These are phyloP conservation scores for Gloeopeniophorella convolvens DNA, from an alignment of 768 basidiomycete genomes.

Conservation along the genomic window DNA sequence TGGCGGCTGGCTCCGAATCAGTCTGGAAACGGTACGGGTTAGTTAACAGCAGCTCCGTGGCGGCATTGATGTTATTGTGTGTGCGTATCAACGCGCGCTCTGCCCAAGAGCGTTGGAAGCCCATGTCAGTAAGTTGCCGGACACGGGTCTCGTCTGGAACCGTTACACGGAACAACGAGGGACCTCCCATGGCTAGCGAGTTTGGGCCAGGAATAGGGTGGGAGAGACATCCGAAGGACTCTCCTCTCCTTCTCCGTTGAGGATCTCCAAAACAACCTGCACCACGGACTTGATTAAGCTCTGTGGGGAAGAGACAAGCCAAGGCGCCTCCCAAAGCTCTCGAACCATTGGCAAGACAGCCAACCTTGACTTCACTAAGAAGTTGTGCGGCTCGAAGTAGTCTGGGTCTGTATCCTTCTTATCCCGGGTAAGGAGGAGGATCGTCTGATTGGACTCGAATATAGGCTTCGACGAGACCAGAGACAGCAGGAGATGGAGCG, in stretches of 20 bases:
- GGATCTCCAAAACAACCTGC: constrained; percentile 71
- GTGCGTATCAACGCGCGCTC: constrained; percentile 78
- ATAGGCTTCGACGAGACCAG: constrained; percentile 75
- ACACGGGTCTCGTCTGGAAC: constrained; percentile 74
- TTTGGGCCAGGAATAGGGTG: constrained; percentile 29
- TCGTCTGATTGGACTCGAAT: constrained; percentile 81
- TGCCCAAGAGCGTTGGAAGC: constrained; percentile 85
- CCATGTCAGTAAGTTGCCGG: constrained; percentile 90
- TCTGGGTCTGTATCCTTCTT: constrained; percentile 70
- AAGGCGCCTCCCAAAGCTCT: constrained; percentile 74
- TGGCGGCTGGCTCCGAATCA: constrained; percentile 47
- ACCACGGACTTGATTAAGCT: constrained; percentile 71
- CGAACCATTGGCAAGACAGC: constrained; percentile 60
- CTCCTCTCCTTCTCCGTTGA: constrained; percentile 78
- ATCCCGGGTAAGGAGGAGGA: constrained; percentile 63
- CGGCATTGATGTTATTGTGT: constrained; percentile 83
- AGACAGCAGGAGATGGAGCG: constrained; percentile 67
- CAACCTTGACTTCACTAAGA: constrained; percentile 75
- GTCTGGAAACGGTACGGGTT: constrained; percentile 75
- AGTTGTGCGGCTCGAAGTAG: constrained; percentile 82
- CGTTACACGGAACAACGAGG: constrained; percentile 29
- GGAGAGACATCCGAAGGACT: constrained; percentile 36
- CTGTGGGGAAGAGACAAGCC: constrained; percentile 73
- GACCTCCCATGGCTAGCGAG: constrained; percentile 28
- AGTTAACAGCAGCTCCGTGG: constrained; percentile 78